These are phyloP conservation scores for Phaeophleospora eucalypticola DNA, from an alignment of 2,329 filamentous ascomycete species.

Conservation along the genomic window DNA sequence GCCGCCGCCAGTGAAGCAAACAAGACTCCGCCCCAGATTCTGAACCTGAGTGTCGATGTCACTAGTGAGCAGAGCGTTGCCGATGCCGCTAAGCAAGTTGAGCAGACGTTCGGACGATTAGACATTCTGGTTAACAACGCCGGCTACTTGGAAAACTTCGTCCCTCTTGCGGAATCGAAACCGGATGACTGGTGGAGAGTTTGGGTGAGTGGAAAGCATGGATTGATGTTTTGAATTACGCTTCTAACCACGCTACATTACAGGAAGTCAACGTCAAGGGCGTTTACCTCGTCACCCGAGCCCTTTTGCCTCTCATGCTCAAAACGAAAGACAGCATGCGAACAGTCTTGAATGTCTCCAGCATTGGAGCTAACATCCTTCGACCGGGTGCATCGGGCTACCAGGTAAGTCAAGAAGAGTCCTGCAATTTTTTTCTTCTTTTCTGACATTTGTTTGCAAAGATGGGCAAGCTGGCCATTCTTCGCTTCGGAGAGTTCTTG, in stretches of 20 bases:
- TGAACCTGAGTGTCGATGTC: conserved; percentile 44
- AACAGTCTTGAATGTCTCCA: conserved; percentile 43
- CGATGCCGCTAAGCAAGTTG: conserved; percentile 33
- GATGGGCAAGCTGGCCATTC: conserved; percentile 41
- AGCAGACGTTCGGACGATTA: conserved; percentile 30
- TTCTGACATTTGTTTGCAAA: too few relatives aligned
- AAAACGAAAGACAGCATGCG: conserved; percentile 28
- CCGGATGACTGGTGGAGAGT: conserved; percentile 45
- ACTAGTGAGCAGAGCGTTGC: conserved; percentile 36
- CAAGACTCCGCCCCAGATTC: conserved; percentile 37
- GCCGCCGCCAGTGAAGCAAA: conserved; percentile 37
- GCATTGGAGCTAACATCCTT: conserved; percentile 37
- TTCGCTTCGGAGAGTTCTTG: conserved; percentile 46
- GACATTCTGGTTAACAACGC: conserved; percentile 40
- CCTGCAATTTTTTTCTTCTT: too few relatives aligned
- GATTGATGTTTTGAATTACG: too few relatives aligned
- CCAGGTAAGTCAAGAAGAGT: too few relatives aligned
- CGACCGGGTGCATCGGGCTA: conserved; percentile 39
- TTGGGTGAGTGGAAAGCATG: conserved; percentile 36
- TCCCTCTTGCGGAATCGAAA: conserved; percentile 25
- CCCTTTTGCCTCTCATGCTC: conserved; percentile 47
- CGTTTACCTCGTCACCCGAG: conserved; percentile 29
- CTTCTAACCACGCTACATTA: neutral
- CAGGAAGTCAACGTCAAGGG: conserved; percentile 48
- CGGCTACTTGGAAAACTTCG: conserved; percentile 23